Base-by-base conservation (phyloP, 768 basidiomycete genomes). In the Termitomyces sp. region DNA sequence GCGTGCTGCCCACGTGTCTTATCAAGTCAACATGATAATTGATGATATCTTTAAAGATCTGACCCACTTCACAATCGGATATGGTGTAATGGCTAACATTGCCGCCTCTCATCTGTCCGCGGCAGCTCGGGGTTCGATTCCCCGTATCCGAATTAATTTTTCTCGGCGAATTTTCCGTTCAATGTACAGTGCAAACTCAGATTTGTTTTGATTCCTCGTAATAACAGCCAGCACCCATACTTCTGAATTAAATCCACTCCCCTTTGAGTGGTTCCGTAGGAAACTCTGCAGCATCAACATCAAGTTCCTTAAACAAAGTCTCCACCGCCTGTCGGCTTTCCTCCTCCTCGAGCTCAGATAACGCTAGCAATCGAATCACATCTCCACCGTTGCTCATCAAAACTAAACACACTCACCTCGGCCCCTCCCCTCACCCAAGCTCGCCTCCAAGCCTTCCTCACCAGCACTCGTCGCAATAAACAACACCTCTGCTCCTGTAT, bases 51-150 rank as follows among this genome's bases (percentile, higher is more conserved):
- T n/a, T n/a, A n/a, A n/a, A n/a, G n/a, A n/a, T n/a, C n/a, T n/a
- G n/a, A n/a, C n/a, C n/a, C n/a, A n/a, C n/a, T n/a, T 29, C 29
- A 29, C 29, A 36, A 5, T 64, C 63, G 60, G 58, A 51, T 83
- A 82, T 80, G 79, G 81, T 82, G 81, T 81, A 82, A 82, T 68
- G 81, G 81, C 78, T 79, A 82, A 79, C 81, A 81, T 82, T 81
- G 73, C 79, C 80, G 79, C 81, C 79, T 82, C 73, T 80, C 81
- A 81, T 34, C 31, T 29, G n/a, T n/a, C n/a, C 70, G 78, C 78
- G 77, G 77, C 73, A 79, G 78, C 78, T 79, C 78, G 78, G 78
- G 78, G 77, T 78, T 79, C 78, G 77, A 79, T 75, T 78, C 77
- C 77, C 77, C 77, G 77, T 80, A 77, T 69, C 77, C 50, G 56